phyloP scores from a whole-genome alignment of 2,329 filamentous ascomycete species.

The Raffaelea arxii region DNA sequence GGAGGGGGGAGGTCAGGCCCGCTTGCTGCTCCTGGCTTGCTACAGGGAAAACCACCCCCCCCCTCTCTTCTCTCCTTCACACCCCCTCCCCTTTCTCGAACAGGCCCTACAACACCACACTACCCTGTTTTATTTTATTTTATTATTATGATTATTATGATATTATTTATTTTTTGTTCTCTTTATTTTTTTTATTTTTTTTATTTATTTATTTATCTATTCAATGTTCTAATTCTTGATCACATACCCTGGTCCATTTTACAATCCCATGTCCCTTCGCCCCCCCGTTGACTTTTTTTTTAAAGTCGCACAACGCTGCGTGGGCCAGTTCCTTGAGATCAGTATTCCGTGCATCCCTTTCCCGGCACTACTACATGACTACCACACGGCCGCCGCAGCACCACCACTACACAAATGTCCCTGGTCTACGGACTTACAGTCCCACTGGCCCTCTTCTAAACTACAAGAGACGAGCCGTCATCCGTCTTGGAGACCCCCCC shows the following conservation, averaged over 20 bases:
- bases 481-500: conserved; percentile 5
- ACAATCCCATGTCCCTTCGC: conserved; percentile 30
- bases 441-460: conserved; percentile 10
- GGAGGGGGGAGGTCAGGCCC: conserved; percentile 1
- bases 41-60: conserved; percentile 21
- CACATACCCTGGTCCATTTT: conserved; percentile 22
- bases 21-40: not conserved
- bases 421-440: conserved; percentile 4
- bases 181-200: too few species aligned
- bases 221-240: too few species aligned
- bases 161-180: too few species aligned
- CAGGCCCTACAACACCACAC: not conserved
- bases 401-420: too few species aligned
- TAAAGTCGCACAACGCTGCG: conserved; percentile 44
- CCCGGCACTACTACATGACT: conserved; percentile 13
- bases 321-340: too few species aligned
- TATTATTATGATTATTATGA: too few species aligned
- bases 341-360: too few species aligned
- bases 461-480: conserved; percentile 12
- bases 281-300: conserved; percentile 28
- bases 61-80: conserved; percentile 4
- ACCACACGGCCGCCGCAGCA: not conserved
- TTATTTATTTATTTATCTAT: too few species aligned
- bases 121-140: too few species aligned
- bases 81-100: not conserved